Evolutionary conservation across 768 basidiomycete genomes (phyloP).

Genomic region (Kwoniella sp.): DNA sequence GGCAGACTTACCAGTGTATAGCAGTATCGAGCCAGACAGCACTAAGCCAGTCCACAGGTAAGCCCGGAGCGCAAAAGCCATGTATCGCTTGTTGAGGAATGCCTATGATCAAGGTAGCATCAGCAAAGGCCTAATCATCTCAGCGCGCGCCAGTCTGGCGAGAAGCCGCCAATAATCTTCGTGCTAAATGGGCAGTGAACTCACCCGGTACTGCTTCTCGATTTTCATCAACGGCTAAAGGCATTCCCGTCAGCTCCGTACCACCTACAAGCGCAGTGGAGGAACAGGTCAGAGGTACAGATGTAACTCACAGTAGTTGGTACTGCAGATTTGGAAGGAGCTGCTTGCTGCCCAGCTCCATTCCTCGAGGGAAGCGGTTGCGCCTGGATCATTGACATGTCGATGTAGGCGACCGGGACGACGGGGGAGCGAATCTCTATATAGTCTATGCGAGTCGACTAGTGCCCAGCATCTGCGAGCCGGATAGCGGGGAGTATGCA

Average conservation of each 20-base stretch:
- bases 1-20: conserved; percentile 11
- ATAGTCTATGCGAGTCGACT: too few relatives aligned
- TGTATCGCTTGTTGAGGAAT: conserved; percentile 25
- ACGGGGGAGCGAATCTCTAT: too few relatives aligned
- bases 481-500: too few relatives aligned
- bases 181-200: too few relatives aligned
- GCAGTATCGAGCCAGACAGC: conserved; percentile 6
- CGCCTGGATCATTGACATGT: conserved; percentile 6
- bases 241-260: too few relatives aligned
- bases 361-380: conserved; percentile 3
- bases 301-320: neutral
- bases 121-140: too few relatives aligned
- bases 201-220: conserved; percentile 29
- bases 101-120: neutral
- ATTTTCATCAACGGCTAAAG: conserved; percentile 20
- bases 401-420: neutral
- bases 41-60: conserved; percentile 15
- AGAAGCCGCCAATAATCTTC: neutral
- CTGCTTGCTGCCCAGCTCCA: neutral
- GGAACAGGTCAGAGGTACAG: too few relatives aligned
- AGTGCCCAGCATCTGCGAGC: too few relatives aligned
- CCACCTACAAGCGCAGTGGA: too few relatives aligned
- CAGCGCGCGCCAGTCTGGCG: neutral
- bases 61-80: conserved; percentile 14
- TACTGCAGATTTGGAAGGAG: neutral